These are phyloP conservation scores for Diutina sp. DNA, from an alignment of 1,139 yeast species.

Conservation along the genomic window DNA sequence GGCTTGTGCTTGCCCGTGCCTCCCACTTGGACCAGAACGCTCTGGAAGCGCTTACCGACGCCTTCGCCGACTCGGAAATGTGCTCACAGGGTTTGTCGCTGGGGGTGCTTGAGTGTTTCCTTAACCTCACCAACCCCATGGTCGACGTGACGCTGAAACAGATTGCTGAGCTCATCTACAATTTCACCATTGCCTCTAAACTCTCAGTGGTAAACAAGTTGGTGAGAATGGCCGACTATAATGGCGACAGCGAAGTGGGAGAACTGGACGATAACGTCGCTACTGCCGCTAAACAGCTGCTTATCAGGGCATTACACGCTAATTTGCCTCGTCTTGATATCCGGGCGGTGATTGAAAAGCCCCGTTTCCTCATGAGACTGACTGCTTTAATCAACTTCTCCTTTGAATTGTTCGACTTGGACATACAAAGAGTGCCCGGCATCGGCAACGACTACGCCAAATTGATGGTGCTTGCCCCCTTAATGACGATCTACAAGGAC, in stretches of 20 bases:
- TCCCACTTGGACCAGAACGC: not conserved
- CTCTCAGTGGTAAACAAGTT: constrained; percentile 19
- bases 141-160: constrained; percentile 35
- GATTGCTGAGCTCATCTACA: constrained; percentile 27
- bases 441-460: constrained; percentile 23
- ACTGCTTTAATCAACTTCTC: constrained; percentile 13
- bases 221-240: constrained; percentile 12
- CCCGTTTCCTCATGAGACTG: constrained; percentile 3
- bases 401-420: constrained; percentile 26
- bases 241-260: constrained; percentile 6
- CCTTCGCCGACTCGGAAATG: constrained; percentile 27
- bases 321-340: constrained; percentile 4
- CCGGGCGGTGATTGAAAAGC: not conserved
- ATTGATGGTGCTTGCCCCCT: constrained; percentile 24
- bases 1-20: not conserved
- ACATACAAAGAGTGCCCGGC: constrained; percentile 18
- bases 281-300: constrained; percentile 14
- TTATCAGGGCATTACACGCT: not conserved
- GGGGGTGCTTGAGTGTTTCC: constrained; percentile 23
- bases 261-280: constrained; percentile 2
- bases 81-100: constrained; percentile 23
- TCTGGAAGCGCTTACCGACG: constrained; percentile 8
- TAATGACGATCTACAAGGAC: constrained; percentile 17
- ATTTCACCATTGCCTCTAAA: constrained; percentile 5
- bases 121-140: constrained; percentile 36